Percentiles rank a stretch among this genome's conserved stretches.
phyloP scores from a whole-genome alignment of 2,329 filamentous ascomycete genomes.

The Aspergillus fijiensis region DNA sequence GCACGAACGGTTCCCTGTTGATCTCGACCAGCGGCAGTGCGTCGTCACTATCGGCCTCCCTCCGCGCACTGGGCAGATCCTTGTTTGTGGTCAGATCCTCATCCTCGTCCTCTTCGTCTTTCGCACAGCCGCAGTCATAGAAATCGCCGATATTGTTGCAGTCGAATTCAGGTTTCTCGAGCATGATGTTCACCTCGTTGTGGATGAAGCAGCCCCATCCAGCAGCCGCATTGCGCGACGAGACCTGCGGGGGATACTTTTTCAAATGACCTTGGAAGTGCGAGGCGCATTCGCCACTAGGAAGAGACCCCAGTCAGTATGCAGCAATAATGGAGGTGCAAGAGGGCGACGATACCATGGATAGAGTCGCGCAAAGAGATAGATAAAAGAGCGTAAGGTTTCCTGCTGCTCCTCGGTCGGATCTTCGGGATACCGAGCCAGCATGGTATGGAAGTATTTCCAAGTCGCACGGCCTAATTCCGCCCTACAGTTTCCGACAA shows the following conservation, averaged over 20 bases:
- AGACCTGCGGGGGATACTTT: slow-evolving; percentile 64
- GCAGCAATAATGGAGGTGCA: not conserved
- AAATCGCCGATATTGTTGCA: slow-evolving; percentile 65
- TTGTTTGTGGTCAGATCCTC: slow-evolving; percentile 10
- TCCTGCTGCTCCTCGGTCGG: slow-evolving; percentile 61
- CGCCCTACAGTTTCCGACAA: slow-evolving; percentile 43
- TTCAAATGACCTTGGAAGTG: slow-evolving; percentile 62
- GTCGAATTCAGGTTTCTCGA: slow-evolving; percentile 62
- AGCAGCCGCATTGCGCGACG: slow-evolving; percentile 60
- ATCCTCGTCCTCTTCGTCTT: slow-evolving; percentile 45
- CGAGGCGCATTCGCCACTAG: slow-evolving; percentile 62
- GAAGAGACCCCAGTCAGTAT: slow-evolving; percentile 15
- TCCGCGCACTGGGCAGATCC: slow-evolving; percentile 9
- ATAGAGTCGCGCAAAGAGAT: slow-evolving; percentile 64
- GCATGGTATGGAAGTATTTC: slow-evolving; percentile 67
- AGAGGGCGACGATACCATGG: slow-evolving; percentile 52
- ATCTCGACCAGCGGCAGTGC: slow-evolving; percentile 33
- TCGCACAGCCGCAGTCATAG: slow-evolving; percentile 65
- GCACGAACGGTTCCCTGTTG: slow-evolving; percentile 37
- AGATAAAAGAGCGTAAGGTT: slow-evolving; percentile 60
- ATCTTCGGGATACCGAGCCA: slow-evolving; percentile 64
- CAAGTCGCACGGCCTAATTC: slow-evolving; percentile 65
- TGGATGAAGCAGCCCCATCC: slow-evolving; percentile 67
- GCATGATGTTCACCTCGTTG: slow-evolving; percentile 64
- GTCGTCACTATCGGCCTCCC: slow-evolving; percentile 3